Base-by-base conservation (phyloP, 192 early-diverging fungal species). In the Entophlyctis helioformis region DNA sequence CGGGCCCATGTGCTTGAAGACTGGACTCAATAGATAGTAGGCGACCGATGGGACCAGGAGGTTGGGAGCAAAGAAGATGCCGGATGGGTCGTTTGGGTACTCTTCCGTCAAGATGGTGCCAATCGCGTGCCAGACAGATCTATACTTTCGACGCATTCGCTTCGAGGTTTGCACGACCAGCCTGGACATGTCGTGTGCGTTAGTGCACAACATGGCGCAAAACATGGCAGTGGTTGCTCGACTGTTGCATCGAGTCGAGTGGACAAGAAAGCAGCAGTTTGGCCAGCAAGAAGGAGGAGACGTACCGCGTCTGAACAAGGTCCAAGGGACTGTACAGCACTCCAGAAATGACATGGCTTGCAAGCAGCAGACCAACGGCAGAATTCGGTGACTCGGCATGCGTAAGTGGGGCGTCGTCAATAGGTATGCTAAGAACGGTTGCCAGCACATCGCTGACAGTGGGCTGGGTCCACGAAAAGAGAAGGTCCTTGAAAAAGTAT, bases 251-350 rank as follows among this genome's bases (percentile, higher is more conserved):
- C 29, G 11, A 36, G 46, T 19, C 27, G 2, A 13, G 25, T 39
- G 15, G n/a, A 19, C 46, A 1, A 20, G 10, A 21, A 18, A 16
- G 8, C 44, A 8, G 18, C 12, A 39, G 1, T n/a, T 40, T 23
- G 21, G 31, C 42, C 36, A 36, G 18, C 6, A 37, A 52, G 31
- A 28, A 48, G 33, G 19, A 13, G 7, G 12, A 19, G 4, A 27
- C 39, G 46, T 72, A 86, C 82, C 85, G 63, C 13, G 92, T 93
- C 34, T 81, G 76, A 21, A 87, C 71, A 10, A 96, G 62, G 44
- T 96, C 91, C 39, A 98, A 60, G 0, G 95, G 95, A 46, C 80
- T 83, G 40, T 96, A 71, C 22, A 90, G 26, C 41, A 89, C 63
- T 2, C 86, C 89, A 8, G 84, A 76, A 2, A 87, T 48, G 4